Percentiles rank a stretch among this genome's conserved stretches.
Evolutionary conservation across 2,329 filamentous ascomycete genomes (phyloP).

Genomic region (Phialophora verrucosa): DNA sequence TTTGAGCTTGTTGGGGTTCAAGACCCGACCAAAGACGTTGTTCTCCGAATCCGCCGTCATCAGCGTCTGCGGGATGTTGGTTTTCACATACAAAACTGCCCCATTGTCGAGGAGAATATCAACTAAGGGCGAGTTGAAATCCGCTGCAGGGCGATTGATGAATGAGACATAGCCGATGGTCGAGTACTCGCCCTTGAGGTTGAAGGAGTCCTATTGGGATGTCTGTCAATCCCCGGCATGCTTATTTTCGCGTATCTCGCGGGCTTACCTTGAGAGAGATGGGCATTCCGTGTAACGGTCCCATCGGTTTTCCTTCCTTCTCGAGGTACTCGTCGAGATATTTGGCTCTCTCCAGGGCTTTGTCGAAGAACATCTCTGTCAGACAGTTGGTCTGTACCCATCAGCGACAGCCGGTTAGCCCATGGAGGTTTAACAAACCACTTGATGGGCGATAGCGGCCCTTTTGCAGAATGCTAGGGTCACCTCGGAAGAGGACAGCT

Average conservation of each 20-base stretch:
- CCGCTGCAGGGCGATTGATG: slow-evolving; percentile 36
- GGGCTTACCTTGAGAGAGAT: slow-evolving; percentile 27
- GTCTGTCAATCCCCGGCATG: slow-evolving; percentile 9
- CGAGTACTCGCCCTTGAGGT: slow-evolving; percentile 42
- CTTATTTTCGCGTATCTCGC: neutral
- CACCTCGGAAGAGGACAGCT: slow-evolving; percentile 41
- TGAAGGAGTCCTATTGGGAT: slow-evolving; percentile 49
- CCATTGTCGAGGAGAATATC: slow-evolving; percentile 46
- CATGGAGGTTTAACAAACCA: slow-evolving; percentile 53
- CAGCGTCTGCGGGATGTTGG: slow-evolving; percentile 58
- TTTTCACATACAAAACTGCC: slow-evolving; percentile 60
- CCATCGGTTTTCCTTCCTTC: slow-evolving; percentile 56
- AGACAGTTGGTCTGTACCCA: slow-evolving; percentile 33
- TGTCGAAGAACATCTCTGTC: slow-evolving; percentile 56
- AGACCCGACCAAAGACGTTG: slow-evolving; percentile 62
- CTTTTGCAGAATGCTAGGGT: slow-evolving; percentile 52
- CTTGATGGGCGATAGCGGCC: slow-evolving; percentile 48
- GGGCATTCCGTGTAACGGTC: slow-evolving; percentile 67
- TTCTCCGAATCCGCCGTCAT: slow-evolving; percentile 64
- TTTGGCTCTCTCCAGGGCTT: slow-evolving; percentile 58
- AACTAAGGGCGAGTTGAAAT: slow-evolving; percentile 39
- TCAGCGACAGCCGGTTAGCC: slow-evolving; percentile 1
- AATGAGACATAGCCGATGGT: slow-evolving; percentile 43
- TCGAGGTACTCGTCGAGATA: slow-evolving; percentile 64
- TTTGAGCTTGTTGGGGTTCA: slow-evolving; percentile 67